Base-by-base conservation (phyloP, 2,329 filamentous ascomycete species). In the Seiridium unicorne region DNA sequence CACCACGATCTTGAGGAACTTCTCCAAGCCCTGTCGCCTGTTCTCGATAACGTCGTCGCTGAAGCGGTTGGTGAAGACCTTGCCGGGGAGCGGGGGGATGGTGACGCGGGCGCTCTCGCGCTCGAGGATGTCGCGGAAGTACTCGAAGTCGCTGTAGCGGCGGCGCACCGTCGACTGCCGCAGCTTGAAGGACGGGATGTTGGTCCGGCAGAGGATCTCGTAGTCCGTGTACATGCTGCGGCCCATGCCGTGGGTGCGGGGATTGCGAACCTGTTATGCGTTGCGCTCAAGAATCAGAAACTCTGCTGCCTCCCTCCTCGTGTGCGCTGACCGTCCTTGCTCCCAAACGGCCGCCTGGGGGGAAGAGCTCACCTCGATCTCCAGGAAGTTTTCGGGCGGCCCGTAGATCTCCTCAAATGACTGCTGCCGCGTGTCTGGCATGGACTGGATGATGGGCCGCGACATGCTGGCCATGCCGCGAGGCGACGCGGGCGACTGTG, bases 401-500 rank as follows among this genome's bases (percentile, higher is more conserved):
- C 93, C 95, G 77, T 99, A 99, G 75, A 98, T 97, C 84, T 99
- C 95, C 79, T 99, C 95, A 74, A 97, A 98, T 73, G 90, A 95
- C 82, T 99, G 95, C 78, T 91, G 88, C 70, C 93, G 91, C 67
- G 90, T 87, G 72, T 89, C 86, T 53, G 86, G 86, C 80, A 89
- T 85, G 64, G 85, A 83, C 77, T 87, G 84, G 80, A 89, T 82
- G 71, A 83, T 84, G 67, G 82, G 81, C 62, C 81, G 76, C 68
- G 81, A 80, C 64, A 73, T 64, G 65, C 70, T 69, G 61, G 67
- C 66, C 63, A 73, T 64, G 57, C 69, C 69, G 57, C 69, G 66
- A 3, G 67, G 66, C 35, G 64, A 65, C 32, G 56, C 40, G 5
- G 59, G 38, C 46, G 63, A 26, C 35, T 53, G 49, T n/a, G 44